Base-by-base conservation (phyloP, 345 rosid species). In the Chamaenerion angustifolium region DNA sequence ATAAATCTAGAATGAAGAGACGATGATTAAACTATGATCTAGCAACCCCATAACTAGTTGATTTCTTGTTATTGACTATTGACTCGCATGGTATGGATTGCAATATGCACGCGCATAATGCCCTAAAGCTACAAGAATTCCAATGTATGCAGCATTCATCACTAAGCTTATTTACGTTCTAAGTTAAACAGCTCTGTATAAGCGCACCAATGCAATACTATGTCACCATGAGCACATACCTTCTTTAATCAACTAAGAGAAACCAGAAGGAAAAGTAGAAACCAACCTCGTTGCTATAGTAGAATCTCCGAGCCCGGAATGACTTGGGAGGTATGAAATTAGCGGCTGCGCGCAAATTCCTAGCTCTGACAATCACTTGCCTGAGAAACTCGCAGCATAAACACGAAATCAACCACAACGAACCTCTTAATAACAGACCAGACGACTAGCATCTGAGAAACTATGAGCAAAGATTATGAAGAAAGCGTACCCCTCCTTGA, bases 321-420 rank as follows among this genome's bases (percentile, higher is more conserved):
- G 99, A 70, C 78, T 71, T 93, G 8, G 71, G 48, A 42, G 99
- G 85, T 17, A 93, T 80, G 35, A 84, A 93, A 77, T 93, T 93
- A 44, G 99, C 96, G 5, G 65, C 88, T n/a, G 85, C 71, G 3
- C 90, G 86, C 47, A 93, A 74, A 69, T 76, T 85, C 69, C 96
- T 76, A 57, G 96, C 99, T 68, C 96, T 79, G 58, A 81, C 60
- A 5, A 88, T 62, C 61, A 93, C 72, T 73, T 93, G 96, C 59
- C 99, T 93, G 67, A 12, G 2, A 42, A 21, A 46, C 21, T 15
- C 27, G 40, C 4, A n/a, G n/a, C n/a, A n/a, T n/a, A n/a, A 21
- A 13, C 15, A 40, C 13, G 19, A 16, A 54, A 43, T n/a, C 8
- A 46, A 51, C 40, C 25, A 37, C 43, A 56, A 43, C 42, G 40